These are phyloP conservation scores for Penicillium atrosanguineum DNA, from an alignment of 495 filamentous ascomycete genomes.

Conservation along the genomic window DNA sequence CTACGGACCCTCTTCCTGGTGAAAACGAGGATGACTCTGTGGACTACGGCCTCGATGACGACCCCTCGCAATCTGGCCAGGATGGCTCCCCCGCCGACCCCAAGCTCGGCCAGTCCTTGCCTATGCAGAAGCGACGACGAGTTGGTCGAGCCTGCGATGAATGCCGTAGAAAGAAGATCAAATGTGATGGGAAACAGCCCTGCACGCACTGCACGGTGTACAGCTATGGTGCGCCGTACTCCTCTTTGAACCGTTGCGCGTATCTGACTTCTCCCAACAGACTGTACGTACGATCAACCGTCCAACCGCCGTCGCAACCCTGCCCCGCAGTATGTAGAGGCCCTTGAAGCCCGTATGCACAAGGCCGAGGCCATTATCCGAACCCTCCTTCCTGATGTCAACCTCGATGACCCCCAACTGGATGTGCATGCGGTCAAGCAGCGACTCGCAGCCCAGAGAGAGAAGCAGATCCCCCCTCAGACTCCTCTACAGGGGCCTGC, in stretches of 20 bases:
- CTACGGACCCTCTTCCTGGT: conserved; percentile 20
- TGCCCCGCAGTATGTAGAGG: conserved; percentile 92
- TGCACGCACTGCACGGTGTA: conserved; percentile 98
- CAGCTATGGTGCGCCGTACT: conserved; percentile 76
- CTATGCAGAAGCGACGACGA: conserved; percentile 81
- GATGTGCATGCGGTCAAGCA: conserved; percentile 63
- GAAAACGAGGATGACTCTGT: conserved; percentile 40
- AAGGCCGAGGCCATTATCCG: conserved; percentile 78
- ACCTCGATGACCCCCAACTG: conserved; percentile 78
- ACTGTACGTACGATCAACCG: conserved; percentile 97
- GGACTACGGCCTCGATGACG: conserved; percentile 29
- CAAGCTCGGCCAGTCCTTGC: conserved; percentile 39
- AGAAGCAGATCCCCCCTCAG: conserved; percentile 16
- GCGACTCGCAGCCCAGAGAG: conserved; percentile 29
- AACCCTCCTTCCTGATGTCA: conserved; percentile 78
- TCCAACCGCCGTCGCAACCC: conserved; percentile 95
- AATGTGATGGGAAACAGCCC: conserved; percentile 96
- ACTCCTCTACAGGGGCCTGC: neutral
- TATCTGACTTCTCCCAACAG: conserved; percentile 50
- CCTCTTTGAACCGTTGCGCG: conserved; percentile 10
- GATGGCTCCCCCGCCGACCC: conserved; percentile 26
- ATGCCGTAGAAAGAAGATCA: conserved; percentile 96
- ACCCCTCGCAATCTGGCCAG: conserved; percentile 23
- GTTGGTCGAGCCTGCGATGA: conserved; percentile 95
- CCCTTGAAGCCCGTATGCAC: conserved; percentile 77